Evolutionary conservation across 805 yeast genomes (phyloP), one percentile per base, ranked within the genome.

Genomic region (Candida nonsorbophila): DNA sequence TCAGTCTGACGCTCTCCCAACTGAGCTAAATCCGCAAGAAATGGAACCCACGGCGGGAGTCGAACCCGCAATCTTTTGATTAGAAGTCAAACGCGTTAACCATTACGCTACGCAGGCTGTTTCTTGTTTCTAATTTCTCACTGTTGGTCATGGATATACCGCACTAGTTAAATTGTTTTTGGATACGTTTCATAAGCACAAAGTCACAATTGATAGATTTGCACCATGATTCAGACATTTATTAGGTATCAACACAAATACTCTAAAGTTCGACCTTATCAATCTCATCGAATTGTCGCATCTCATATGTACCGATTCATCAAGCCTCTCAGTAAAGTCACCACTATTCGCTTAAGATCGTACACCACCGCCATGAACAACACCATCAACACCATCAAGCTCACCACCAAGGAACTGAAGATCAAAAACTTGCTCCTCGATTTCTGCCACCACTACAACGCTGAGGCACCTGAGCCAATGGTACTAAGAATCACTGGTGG

Each of bases 401-500:
- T 72, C 27, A 63, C 53, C 27, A 62, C 58, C 3, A 57, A 66
- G 0, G 79, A 74, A 41, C 36, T 44, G 13, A 55, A 57, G 26
- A 67, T 73, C 38, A 45, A 61, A 20, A 38, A 47, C 20, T 38
- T 71, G 7, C 46, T 73, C 20, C 59, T 60, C 12, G 64, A 59
- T 20, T 73, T 58, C 41, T 62, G 67, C 44, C 39, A 45, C 25
- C 38, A 47, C 25, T 62, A 67, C 40, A 67, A 69, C 36, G 15
- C 38, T 8, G 26, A 35, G 3, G 29, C 29, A 9, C 24, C 29
- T 14, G 37, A 46, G 14, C 27, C 26, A 9, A 50, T 80, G 7
- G 79, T 70, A 24, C 64, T 84, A 9, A 55, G 98, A 36, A 84
- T 92, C 41, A 88, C 97, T 0, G 98, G 98, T 20, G 98, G 98